A percentile compares a stretch with the other conserved stretches of the same genome.
phyloP scores from a whole-genome alignment of 1,284 basidiomycete genomes.

The Pseudozyma sp. region DNA sequence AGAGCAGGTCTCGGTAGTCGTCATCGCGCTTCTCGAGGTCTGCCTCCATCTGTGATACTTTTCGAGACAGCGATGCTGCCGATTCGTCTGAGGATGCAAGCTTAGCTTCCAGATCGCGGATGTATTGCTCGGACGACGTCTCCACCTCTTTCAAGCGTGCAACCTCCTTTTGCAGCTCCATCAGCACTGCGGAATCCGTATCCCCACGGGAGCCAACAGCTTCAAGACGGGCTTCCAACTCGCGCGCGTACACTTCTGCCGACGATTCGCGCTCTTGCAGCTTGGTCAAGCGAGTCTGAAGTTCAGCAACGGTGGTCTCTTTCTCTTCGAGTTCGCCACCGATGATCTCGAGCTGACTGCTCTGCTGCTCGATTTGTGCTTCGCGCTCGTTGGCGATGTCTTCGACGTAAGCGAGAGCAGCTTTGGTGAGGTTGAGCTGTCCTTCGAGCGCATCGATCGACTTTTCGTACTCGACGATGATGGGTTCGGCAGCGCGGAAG shows the following conservation, averaged over 20 bases:
- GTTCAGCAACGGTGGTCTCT: slow-evolving; percentile 81
- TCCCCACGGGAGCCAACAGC: slow-evolving; percentile 81
- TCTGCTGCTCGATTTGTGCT: slow-evolving; percentile 76
- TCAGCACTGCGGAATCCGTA: slow-evolving; percentile 80
- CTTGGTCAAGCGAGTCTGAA: slow-evolving; percentile 82
- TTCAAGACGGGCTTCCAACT: slow-evolving; percentile 90
- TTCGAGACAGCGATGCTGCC: slow-evolving; percentile 76
- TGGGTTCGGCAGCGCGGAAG: slow-evolving; percentile 94
- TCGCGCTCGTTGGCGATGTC: slow-evolving; percentile 91
- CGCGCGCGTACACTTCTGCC: slow-evolving; percentile 91
- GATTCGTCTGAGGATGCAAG: slow-evolving; percentile 83
- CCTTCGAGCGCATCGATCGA: slow-evolving; percentile 95
- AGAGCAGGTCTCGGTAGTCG: slow-evolving; percentile 77
- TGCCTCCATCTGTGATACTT: slow-evolving; percentile 81
- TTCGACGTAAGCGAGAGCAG: slow-evolving; percentile 87
- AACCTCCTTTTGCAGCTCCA: slow-evolving; percentile 86
- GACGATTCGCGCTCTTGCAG: slow-evolving; percentile 87
- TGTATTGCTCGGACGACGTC: slow-evolving; percentile 80
- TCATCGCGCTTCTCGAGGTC: slow-evolving; percentile 81
- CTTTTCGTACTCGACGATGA: slow-evolving; percentile 96
- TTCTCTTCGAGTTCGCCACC: slow-evolving; percentile 81
- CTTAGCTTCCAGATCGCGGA: slow-evolving; percentile 87
- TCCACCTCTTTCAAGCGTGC: slow-evolving; percentile 81
- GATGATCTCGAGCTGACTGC: slow-evolving; percentile 71
- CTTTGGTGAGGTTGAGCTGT: slow-evolving; percentile 87